These are phyloP conservation scores for Tremella mesenterica DNA, from an alignment of 768 basidiomycete genomes.

Conservation along the genomic window DNA sequence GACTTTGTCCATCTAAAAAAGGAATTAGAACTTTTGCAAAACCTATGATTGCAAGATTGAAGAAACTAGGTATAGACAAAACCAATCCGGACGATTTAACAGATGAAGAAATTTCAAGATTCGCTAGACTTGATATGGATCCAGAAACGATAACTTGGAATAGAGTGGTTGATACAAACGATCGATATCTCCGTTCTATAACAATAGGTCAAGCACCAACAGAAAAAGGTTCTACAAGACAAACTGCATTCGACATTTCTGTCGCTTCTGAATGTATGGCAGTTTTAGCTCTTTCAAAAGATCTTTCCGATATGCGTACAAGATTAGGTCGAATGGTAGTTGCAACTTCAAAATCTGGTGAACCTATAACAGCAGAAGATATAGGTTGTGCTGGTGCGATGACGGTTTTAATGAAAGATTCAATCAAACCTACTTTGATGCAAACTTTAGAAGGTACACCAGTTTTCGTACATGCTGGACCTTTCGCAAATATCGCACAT, in stretches of 20 bases:
- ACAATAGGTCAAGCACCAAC: conserved; percentile 83
- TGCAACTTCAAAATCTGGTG: conserved; percentile 80
- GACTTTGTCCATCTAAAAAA: conserved; percentile 85
- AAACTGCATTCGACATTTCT: conserved; percentile 90
- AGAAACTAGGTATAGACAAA: conserved; percentile 93
- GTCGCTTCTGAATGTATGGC: conserved; percentile 99
- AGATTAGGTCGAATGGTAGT: conserved; percentile 91
- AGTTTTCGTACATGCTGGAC: conserved; percentile 97
- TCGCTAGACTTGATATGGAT: conserved; percentile 87
- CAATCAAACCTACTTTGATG: conserved; percentile 98
- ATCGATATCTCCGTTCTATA: conserved; percentile 89
- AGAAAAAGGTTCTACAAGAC: conserved; percentile 79
- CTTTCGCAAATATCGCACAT: conserved; percentile 98
- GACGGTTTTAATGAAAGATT: conserved; percentile 95
- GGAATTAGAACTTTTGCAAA: conserved; percentile 90
- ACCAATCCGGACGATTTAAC: conserved; percentile 85
- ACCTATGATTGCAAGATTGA: conserved; percentile 87
- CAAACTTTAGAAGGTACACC: conserved; percentile 96
- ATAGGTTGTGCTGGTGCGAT: conserved; percentile 90
- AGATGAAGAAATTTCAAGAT: conserved; percentile 79
- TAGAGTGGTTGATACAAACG: conserved; percentile 92
- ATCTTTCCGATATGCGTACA: conserved; percentile 74
- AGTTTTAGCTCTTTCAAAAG: conserved; percentile 81
- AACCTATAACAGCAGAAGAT: conserved; percentile 91
- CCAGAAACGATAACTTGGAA: conserved; percentile 88